Conservation (phyloP, 1,284 basidiomycete genomes). For the Amylostereum areolatum region DNA sequence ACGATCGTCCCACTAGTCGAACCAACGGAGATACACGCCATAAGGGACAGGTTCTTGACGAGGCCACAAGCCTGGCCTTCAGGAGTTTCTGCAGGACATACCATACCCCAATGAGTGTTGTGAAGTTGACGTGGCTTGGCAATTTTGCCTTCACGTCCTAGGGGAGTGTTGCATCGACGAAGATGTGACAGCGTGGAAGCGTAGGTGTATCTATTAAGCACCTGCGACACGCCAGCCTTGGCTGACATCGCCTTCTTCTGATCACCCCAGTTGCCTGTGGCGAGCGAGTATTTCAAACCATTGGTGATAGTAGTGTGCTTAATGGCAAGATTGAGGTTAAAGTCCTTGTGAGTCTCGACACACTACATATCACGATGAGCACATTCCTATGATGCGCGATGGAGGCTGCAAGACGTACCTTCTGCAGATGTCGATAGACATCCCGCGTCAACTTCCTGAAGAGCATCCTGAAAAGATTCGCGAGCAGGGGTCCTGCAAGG, state of each 20-base stretch:
- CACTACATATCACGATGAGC: slow-evolving; percentile 50
- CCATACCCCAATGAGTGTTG: slow-evolving; percentile 99
- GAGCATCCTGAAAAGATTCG: slow-evolving; percentile 95
- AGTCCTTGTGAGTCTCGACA: slow-evolving; percentile 95
- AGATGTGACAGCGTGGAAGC: slow-evolving; percentile 97
- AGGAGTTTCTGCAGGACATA: slow-evolving; percentile 97
- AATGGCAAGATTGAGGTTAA: slow-evolving; percentile 88
- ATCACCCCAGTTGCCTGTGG: slow-evolving; percentile 99
- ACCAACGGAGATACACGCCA: slow-evolving; percentile 98
- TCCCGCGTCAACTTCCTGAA: slow-evolving; percentile 97
- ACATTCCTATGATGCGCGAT: background rate
- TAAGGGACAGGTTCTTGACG: slow-evolving; percentile 97
- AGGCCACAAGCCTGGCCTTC: slow-evolving; percentile 99
- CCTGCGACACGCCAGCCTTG: slow-evolving; percentile 98
- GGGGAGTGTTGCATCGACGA: slow-evolving; percentile 96
- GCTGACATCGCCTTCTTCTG: slow-evolving; percentile 98
- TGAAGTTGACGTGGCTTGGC: slow-evolving; percentile 99
- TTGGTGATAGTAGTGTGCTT: slow-evolving; percentile 97
- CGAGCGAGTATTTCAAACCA: slow-evolving; percentile 96
- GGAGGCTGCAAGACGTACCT: slow-evolving; percentile 44
- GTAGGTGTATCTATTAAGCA: slow-evolving; percentile 97
- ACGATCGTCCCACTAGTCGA: slow-evolving; percentile 95
- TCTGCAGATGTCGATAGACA: slow-evolving; percentile 95
- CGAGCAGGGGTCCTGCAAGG: slow-evolving; percentile 90
- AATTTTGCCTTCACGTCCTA: slow-evolving; percentile 98